These are phyloP conservation scores for Tribonema minus DNA, from an alignment of 108 stramenopile species.

Conservation along the genomic window DNA sequence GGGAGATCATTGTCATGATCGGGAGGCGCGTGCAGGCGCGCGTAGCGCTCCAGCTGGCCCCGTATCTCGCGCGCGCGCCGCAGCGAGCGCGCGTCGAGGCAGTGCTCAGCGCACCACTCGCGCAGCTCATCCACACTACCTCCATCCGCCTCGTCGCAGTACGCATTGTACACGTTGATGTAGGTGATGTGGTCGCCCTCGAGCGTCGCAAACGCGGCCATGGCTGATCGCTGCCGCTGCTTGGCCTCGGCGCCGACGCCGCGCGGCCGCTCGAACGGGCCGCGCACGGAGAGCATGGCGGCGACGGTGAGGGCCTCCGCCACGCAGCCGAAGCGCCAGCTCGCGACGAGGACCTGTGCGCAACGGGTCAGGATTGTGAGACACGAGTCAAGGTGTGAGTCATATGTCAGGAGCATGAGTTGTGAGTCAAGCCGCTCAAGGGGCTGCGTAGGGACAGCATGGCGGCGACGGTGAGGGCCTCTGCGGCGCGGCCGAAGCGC, in stretches of 20 bases:
- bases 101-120: slow-evolving; percentile 61
- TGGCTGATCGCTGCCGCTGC: slow-evolving; percentile 70
- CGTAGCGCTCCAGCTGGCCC: slow-evolving; percentile 35
- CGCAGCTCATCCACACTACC: slow-evolving; percentile 64
- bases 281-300: slow-evolving; percentile 73
- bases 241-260: slow-evolving; percentile 63
- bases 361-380: too few species aligned
- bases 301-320: slow-evolving; percentile 79
- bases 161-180: slow-evolving; percentile 68
- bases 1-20: neutral
- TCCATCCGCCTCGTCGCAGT: slow-evolving; percentile 62
- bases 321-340: slow-evolving; percentile 61
- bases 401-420: too few species aligned
- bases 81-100: slow-evolving; percentile 40
- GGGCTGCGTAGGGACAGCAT: slow-evolving; percentile 74
- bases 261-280: slow-evolving; percentile 66
- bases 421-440: too few species aligned
- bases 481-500: slow-evolving; percentile 62
- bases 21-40: neutral
- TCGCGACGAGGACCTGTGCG: too few species aligned
- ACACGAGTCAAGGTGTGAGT: too few species aligned
- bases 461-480: slow-evolving; percentile 79
- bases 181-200: slow-evolving; percentile 86
- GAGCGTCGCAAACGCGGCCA: slow-evolving; percentile 71
- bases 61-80: slow-evolving; percentile 49